Evolutionary conservation across 139 green algal genomes (phyloP).

Genomic region (Mesostigma viride): DNA sequence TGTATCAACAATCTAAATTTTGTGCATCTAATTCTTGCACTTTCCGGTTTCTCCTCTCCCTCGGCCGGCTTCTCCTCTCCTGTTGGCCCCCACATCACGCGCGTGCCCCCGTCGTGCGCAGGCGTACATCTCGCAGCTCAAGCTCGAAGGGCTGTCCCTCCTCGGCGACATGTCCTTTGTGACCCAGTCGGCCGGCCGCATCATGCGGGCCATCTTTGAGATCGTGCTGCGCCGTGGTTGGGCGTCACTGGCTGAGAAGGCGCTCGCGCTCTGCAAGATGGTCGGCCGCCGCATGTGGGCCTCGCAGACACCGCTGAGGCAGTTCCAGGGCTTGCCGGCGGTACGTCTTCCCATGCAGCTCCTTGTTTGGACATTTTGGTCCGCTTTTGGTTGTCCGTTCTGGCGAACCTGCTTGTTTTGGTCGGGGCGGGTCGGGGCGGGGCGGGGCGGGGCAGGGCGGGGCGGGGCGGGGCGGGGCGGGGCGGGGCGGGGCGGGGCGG

Average conservation of each 20-base stretch:
- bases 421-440: too few relatives aligned
- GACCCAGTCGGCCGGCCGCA: slow-evolving; percentile 59
- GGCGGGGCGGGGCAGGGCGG: too few relatives aligned
- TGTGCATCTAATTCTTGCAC: too few relatives aligned
- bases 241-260: slow-evolving; percentile 71
- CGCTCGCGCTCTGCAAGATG: slow-evolving; percentile 88
- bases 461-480: too few relatives aligned
- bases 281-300: slow-evolving; percentile 80
- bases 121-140: slow-evolving; percentile 86
- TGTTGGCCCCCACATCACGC: too few relatives aligned
- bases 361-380: too few relatives aligned
- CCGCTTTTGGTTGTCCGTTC: slow-evolving; percentile 5
- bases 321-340: slow-evolving; percentile 73
- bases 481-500: too few relatives aligned
- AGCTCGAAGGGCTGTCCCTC: slow-evolving; percentile 89
- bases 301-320: slow-evolving; percentile 75
- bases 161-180: slow-evolving; percentile 94
- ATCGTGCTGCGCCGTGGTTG: slow-evolving; percentile 87
- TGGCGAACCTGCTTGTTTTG: too few relatives aligned
- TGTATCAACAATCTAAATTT: too few relatives aligned
- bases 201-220: slow-evolving; percentile 96
- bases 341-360: too few relatives aligned
- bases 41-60: too few relatives aligned
- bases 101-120: slow-evolving; percentile 40
- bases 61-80: too few relatives aligned